Evolutionary conservation across 2,329 filamentous ascomycete genomes (phyloP).

Genomic region (Pseudogymnoascus sp.): DNA sequence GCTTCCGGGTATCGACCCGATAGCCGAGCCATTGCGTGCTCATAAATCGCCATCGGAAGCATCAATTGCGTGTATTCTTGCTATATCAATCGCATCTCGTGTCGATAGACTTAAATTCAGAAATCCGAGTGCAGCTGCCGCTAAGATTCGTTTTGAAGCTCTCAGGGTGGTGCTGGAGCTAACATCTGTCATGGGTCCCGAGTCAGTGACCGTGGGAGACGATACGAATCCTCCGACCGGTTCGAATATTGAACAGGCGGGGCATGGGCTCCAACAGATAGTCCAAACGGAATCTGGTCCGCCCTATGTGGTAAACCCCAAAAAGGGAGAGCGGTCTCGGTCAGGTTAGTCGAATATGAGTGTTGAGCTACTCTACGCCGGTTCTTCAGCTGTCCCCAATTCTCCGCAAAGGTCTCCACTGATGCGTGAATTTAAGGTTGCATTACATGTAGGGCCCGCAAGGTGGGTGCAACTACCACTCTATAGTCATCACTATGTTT

Average conservation of each 20-base stretch:
- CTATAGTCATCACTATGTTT: background rate
- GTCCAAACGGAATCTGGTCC: background rate
- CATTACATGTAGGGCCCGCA: conserved; percentile 11
- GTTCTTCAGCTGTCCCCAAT: background rate
- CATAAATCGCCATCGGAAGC: background rate
- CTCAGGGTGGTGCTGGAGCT: background rate
- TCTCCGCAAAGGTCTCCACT: background rate
- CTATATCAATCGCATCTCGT: conserved; percentile 1
- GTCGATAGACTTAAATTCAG: background rate
- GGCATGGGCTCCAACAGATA: background rate
- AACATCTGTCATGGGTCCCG: background rate
- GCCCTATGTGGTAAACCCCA: background rate
- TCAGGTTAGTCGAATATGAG: background rate
- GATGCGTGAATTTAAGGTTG: background rate
- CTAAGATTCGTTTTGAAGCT: background rate
- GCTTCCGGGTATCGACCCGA: background rate
- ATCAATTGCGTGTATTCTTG: background rate
- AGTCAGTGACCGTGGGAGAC: background rate
- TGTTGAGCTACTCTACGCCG: background rate
- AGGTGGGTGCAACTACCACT: background rate
- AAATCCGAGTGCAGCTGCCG: background rate
- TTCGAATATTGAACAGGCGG: background rate
- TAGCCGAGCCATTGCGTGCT: background rate
- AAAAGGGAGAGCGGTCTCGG: background rate
- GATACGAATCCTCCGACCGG: background rate